Evolutionary conservation across 192 early-diverging fungal genomes (phyloP).

Genomic region (Dissophora globulifera): DNA sequence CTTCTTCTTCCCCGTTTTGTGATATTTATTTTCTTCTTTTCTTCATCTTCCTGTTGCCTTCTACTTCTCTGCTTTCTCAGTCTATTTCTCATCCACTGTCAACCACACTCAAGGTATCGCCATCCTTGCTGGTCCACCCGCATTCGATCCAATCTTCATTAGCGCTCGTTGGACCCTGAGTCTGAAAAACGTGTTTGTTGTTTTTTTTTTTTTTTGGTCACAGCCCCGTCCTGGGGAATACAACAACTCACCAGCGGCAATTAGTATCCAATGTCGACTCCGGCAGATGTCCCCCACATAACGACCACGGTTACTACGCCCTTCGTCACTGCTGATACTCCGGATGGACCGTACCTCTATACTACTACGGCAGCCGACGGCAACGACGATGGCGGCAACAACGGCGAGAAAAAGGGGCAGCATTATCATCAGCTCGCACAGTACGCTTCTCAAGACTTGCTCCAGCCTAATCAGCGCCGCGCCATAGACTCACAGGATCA

Average conservation of each 20-base stretch:
- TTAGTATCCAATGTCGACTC: slow-evolving; percentile 2
- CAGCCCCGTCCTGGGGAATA: too few relatives aligned
- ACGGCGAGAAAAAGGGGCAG: neutral
- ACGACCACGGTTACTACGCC: slow-evolving; percentile 32
- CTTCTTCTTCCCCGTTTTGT: too few relatives aligned
- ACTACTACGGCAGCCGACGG: too few relatives aligned
- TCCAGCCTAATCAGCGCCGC: slow-evolving; percentile 36
- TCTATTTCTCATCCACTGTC: neutral
- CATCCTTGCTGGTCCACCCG: too few relatives aligned
- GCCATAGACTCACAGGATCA: slow-evolving; percentile 29
- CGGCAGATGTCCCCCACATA: slow-evolving; percentile 17
- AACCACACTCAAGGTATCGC: neutral
- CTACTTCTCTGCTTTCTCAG: too few relatives aligned
- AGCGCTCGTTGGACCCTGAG: slow-evolving; percentile 13
- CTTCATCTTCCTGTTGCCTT: slow-evolving; percentile 1
- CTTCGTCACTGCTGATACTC: neutral
- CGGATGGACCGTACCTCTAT: slow-evolving; percentile 3
- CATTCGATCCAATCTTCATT: too few relatives aligned
- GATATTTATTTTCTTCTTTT: neutral
- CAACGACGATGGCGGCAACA: too few relatives aligned
- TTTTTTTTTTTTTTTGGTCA: too few relatives aligned
- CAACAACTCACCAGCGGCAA: neutral
- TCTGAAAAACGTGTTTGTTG: too few relatives aligned
- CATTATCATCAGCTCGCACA: neutral
- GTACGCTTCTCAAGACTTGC: slow-evolving; percentile 12